Evolutionary conservation across 345 rosid species (phyloP), one percentile per base, ranked within the genome.

Genomic region (Triadica sebifera): DNA sequence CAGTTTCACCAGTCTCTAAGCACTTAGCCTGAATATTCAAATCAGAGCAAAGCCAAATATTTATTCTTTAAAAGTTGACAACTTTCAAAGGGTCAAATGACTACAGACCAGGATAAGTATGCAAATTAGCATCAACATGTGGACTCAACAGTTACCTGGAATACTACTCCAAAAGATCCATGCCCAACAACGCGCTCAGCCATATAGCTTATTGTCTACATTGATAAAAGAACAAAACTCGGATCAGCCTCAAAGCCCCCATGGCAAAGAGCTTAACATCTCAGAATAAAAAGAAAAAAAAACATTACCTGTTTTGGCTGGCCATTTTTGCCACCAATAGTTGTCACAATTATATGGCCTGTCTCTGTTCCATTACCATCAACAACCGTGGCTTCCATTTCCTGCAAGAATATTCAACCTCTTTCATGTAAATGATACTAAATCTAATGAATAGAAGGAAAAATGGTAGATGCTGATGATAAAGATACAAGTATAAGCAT

Each of bases 121-220:
- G 69, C 41, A 61, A 56, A 71, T 29, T 8, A 77, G 46, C 10
- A 46, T 12, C 34, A 5, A 65, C n/a, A 50, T 45, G 6, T 34
- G 41, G 65, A 61, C 19, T 15, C 41, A 29, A 25, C 49, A 77
- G 69, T 72, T 43, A 91, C 99, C 97, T 93, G 98, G 78, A 95
- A 93, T 10, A 93, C 99, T 60, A 93, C 87, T 66, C 98, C 99
- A 82, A 95, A 95, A 65, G 99, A 95, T 72, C 99, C 99, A 56
- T 89, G 91, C 58, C 99, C 98, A 59, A 95, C 97, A 24, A 91
- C 87, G 65, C 98, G 93, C 84, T 95, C 99, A 34, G 99, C 99
- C 99, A 95, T 91, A 74, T 93, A 95, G 81, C 97, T 91, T 74
- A 89, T 86, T 34, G 97, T 91, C 97, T 91, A 79, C 71, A 86